Conservation (phyloP, 2,329 filamentous ascomycete species). For the Truncatella angustata region DNA sequence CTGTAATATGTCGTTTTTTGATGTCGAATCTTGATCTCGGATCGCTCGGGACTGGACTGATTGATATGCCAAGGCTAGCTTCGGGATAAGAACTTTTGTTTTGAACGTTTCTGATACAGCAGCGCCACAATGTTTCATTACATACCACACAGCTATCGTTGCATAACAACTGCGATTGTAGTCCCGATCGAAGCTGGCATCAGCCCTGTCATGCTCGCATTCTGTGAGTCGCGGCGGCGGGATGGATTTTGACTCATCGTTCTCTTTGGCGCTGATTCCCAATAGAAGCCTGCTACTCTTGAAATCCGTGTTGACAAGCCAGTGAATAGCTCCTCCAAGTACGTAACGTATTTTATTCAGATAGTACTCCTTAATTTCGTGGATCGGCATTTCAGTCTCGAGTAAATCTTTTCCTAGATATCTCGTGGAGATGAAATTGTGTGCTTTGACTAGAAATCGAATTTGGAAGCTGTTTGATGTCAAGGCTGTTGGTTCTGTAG, state of each 20-base stretch:
- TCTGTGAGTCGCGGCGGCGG: background rate
- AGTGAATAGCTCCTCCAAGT: background rate
- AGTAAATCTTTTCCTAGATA: background rate
- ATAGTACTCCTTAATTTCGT: background rate
- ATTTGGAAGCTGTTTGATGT: background rate
- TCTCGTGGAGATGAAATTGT: background rate
- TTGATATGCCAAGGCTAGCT: background rate
- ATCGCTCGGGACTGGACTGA: background rate
- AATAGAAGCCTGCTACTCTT: background rate
- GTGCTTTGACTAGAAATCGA: background rate
- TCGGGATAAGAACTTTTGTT: background rate
- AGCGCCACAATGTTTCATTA: background rate
- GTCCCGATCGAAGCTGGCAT: background rate
- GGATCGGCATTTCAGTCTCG: background rate
- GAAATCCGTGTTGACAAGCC: conserved; percentile 1
- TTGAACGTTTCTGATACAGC: background rate
- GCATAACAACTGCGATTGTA: conserved; percentile 4
- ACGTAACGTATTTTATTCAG: background rate
- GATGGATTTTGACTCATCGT: no score
- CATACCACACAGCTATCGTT: conserved; percentile 2
- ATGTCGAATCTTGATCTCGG: background rate
- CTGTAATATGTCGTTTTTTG: background rate
- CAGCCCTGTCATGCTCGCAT: background rate
- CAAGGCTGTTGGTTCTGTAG: background rate
- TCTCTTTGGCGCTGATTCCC: background rate